Evolutionary conservation across 2,329 filamentous ascomycete species (phyloP).

Genomic region (Xylariaceae sp.): DNA sequence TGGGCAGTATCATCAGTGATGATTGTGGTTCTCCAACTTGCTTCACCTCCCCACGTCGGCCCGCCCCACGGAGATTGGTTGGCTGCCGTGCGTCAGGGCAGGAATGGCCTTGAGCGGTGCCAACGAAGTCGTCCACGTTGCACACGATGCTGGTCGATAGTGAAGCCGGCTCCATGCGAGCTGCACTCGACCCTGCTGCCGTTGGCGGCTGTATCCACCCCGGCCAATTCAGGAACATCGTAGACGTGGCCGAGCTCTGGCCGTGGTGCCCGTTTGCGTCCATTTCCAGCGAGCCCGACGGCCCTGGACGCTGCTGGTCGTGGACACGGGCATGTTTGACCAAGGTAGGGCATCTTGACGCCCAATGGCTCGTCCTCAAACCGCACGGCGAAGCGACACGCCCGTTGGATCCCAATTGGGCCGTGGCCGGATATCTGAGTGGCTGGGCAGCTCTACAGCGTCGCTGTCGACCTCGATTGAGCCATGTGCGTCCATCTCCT

Average conservation of each 20-base stretch:
- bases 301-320: too few relatives aligned
- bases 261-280: conserved; percentile 13
- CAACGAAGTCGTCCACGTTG: conserved; percentile 39
- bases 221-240: conserved; percentile 29
- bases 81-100: conserved; percentile 18
- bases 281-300: conserved; percentile 2
- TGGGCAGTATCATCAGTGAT: too few relatives aligned
- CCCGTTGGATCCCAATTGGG: conserved; percentile 13
- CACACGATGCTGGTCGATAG: conserved; percentile 22
- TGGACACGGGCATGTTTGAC: conserved; percentile 5
- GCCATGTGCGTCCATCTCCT: not conserved
- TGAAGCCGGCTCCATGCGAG: conserved; percentile 20
- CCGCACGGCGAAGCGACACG: conserved; percentile 6
- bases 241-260: too few relatives aligned
- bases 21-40: not conserved
- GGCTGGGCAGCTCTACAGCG: conserved; percentile 22
- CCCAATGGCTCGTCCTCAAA: conserved; percentile 20
- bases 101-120: conserved; percentile 29
- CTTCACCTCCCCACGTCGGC: conserved; percentile 10
- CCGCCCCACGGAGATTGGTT: conserved; percentile 20
- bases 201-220: conserved; percentile 26
- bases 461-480: conserved; percentile 22
- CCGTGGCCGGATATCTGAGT: conserved; percentile 17
- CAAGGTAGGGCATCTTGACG: conserved; percentile 21
- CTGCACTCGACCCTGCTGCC: conserved; percentile 20